These are phyloP conservation scores for Exophiala alcalophila DNA, from an alignment of 2,329 filamentous ascomycete species.

Conservation along the genomic window DNA sequence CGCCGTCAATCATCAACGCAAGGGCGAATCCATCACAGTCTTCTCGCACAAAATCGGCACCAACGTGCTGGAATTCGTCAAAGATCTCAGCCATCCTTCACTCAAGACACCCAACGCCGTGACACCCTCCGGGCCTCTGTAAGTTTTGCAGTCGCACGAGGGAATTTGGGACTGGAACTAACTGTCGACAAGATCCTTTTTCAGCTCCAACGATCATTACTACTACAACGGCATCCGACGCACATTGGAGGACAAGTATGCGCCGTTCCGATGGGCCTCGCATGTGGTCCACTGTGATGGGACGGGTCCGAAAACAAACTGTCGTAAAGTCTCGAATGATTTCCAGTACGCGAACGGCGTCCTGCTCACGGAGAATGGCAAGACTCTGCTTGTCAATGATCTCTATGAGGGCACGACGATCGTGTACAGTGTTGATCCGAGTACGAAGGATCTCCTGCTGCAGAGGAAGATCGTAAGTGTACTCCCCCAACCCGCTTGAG, in stretches of 20 bases:
- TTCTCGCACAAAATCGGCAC: slow-evolving; percentile 6
- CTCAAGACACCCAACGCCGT: slow-evolving; percentile 5
- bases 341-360: slow-evolving; percentile 2
- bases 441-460: slow-evolving; percentile 1
- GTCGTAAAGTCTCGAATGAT: neutral
- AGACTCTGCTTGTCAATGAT: slow-evolving; percentile 3
- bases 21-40: slow-evolving; percentile 5
- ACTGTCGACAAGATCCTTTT: neutral
- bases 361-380: slow-evolving; percentile 1
- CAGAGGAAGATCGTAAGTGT: slow-evolving; percentile 2
- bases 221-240: slow-evolving; percentile 3
- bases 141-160: neutral
- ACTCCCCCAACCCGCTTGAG: too few species aligned
- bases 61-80: slow-evolving; percentile 6
- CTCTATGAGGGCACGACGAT: slow-evolving; percentile 4
- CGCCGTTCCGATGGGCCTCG: slow-evolving; percentile 3
- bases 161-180: neutral
- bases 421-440: slow-evolving; percentile 3
- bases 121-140: slow-evolving; percentile 4
- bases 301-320: slow-evolving; percentile 1
- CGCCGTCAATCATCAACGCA: slow-evolving; percentile 4
- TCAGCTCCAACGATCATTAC: slow-evolving; percentile 4
- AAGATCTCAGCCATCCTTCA: slow-evolving; percentile 1
- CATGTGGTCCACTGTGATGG: slow-evolving; percentile 3
- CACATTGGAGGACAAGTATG: slow-evolving; percentile 2